Evolutionary conservation across 1,284 basidiomycete genomes (phyloP).

Genomic region (Mycena citricolor): DNA sequence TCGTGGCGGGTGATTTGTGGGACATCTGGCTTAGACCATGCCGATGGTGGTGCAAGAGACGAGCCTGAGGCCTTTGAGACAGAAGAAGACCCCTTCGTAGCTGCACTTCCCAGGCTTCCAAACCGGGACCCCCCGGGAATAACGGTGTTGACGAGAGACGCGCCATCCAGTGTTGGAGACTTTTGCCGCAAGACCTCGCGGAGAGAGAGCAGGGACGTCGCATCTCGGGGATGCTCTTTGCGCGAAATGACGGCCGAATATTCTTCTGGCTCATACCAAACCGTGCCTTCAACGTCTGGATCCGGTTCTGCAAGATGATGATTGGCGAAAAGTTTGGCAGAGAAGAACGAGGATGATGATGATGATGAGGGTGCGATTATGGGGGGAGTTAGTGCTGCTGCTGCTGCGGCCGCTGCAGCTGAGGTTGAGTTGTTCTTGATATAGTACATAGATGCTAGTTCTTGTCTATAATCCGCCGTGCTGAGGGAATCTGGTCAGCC

Average conservation of each 20-base stretch:
- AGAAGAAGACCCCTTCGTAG: constrained; percentile 17
- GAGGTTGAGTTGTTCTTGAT: no score
- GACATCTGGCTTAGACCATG: constrained; percentile 61
- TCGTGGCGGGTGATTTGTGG: constrained; percentile 49
- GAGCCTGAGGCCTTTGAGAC: constrained; percentile 1
- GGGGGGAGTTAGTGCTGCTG: constrained; percentile 30
- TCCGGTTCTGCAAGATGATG: constrained; percentile 42
- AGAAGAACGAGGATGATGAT: constrained; percentile 48
- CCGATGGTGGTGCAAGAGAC: constrained; percentile 39
- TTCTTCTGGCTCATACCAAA: constrained; percentile 62
- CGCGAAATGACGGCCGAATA: constrained; percentile 59
- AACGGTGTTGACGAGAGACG: constrained; percentile 16
- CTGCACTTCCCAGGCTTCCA: constrained; percentile 28
- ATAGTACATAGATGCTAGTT: no score
- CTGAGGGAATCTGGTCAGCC: constrained; percentile 33
- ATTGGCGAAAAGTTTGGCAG: constrained; percentile 45
- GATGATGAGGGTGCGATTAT: constrained; percentile 27
- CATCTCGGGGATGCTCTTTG: constrained; percentile 62
- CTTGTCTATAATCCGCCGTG: constrained; percentile 15
- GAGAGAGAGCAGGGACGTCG: constrained; percentile 53
- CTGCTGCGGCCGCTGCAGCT: constrained; percentile 25
- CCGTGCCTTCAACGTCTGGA: constrained; percentile 55
- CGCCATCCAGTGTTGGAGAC: constrained; percentile 27
- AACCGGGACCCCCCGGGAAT: constrained; percentile 25
- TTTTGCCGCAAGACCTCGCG: constrained; percentile 61